phyloP scores from a whole-genome alignment of 495 filamentous ascomycete genomes.

The Tuber aestivum region DNA sequence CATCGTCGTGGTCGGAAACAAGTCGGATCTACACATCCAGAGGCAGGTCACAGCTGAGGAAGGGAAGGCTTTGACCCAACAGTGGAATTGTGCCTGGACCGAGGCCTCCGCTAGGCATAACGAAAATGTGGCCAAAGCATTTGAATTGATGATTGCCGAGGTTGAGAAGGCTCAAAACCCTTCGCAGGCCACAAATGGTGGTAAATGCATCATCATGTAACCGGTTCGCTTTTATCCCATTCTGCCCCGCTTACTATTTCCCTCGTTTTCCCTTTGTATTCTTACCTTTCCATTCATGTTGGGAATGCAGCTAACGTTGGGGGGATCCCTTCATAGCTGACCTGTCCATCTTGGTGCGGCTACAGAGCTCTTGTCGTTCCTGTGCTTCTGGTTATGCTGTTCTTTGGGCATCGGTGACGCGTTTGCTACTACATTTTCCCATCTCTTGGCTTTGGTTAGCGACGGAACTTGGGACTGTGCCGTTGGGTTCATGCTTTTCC shows the following conservation, averaged over 20 bases:
- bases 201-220: constrained; percentile 82
- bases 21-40: constrained; percentile 91
- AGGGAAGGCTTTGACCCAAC: constrained; percentile 69
- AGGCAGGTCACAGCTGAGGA: constrained; percentile 83
- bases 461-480: neutral
- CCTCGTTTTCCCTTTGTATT: constrained; percentile 15
- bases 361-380: neutral
- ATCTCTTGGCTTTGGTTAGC: neutral
- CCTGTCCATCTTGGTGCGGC: neutral
- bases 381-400: neutral
- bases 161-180: constrained; percentile 95
- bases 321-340: neutral
- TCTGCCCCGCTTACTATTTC: constrained; percentile 6
- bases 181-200: constrained; percentile 66
- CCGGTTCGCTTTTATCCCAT: constrained; percentile 36
- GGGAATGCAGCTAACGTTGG: constrained; percentile 4
- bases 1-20: constrained; percentile 92
- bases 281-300: constrained; percentile 11
- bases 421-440: neutral
- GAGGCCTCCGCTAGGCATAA: constrained; percentile 91
- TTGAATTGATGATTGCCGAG: constrained; percentile 89
- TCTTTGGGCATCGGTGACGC: neutral
- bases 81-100: constrained; percentile 87
- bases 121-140: constrained; percentile 86
- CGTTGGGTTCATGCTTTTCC: neutral